Conservation (phyloP, 768 basidiomycete genomes). For the Termitomyces sp. region DNA sequence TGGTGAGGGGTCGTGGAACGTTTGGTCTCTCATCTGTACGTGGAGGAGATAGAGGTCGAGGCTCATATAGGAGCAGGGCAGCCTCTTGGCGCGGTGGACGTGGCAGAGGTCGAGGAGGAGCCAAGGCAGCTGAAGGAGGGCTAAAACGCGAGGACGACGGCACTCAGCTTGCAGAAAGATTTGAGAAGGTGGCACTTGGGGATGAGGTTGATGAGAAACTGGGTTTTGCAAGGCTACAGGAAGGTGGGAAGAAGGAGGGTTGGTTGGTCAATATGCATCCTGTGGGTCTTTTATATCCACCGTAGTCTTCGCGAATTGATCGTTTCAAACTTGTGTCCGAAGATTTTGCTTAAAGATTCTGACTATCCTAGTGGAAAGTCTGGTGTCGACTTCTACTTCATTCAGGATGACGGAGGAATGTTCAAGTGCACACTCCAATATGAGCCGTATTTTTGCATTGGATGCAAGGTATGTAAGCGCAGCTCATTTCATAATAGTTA, state of each 20-base stretch:
- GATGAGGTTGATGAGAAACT: conserved; percentile 94
- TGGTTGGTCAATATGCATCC: conserved; percentile 99
- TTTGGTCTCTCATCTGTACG: conserved; percentile 54
- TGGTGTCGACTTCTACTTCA: conserved; percentile 95
- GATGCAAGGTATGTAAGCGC: conserved; percentile 67
- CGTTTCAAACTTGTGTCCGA: neutral
- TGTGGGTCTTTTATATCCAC: conserved; percentile 36
- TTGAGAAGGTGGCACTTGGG: conserved; percentile 66
- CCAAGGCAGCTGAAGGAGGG: conserved; percentile 38
- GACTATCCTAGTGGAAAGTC: conserved; percentile 80
- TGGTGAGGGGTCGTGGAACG: conserved; percentile 48
- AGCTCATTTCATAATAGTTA: conserved; percentile 3
- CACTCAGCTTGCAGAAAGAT: conserved; percentile 77
- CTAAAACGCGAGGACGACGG: conserved; percentile 86
- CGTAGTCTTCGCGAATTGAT: neutral
- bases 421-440: conserved; percentile 93
- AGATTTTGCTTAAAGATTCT: conserved; percentile 86
- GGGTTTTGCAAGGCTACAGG: conserved; percentile 78
- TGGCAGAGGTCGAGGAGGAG: conserved; percentile 46
- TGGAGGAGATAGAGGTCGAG: conserved; percentile 37
- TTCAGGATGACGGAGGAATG: conserved; percentile 93
- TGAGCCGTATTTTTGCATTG: conserved; percentile 93
- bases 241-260: conserved; percentile 73
- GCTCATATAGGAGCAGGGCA: conserved; percentile 43
- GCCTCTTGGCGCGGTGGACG: conserved; percentile 49